Base-by-base conservation (phyloP, 2,329 filamentous ascomycete genomes). In the Venturia carpophila region DNA sequence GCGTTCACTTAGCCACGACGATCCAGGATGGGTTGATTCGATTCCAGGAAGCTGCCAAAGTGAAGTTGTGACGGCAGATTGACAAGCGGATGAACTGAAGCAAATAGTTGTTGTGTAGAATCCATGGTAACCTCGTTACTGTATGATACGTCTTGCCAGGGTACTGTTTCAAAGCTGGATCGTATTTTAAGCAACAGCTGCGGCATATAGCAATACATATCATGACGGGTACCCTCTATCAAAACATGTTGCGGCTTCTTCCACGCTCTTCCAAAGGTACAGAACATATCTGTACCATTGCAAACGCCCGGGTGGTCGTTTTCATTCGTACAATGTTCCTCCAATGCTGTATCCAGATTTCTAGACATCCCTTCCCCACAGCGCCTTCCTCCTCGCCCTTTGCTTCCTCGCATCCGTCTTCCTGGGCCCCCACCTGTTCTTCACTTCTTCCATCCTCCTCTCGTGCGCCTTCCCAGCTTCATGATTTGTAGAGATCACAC, bases 391-490 rank as follows among this genome's bases (percentile, higher is more conserved):
- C 73, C 82, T 78, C 70, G 77, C 74, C 70, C 85, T 77, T 70
- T 87, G 85, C 73, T 87, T 83, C 68, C 85, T 80, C 52, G 86
- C 86, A 75, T 81, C 80, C 67, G 78, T 79, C 74, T 83, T 82
- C 75, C 80, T 82, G 62, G 73, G 72, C 41, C 86, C 86, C 86
- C 86, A 89, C 74, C 78, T 80, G 65, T 75, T 79, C 77, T 85
- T 84, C 56, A 83, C 79, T 60, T 75, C 79, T 70, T 83, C 80
- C 70, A 84, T 71, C 69, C 76, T 82, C 78, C 67, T 80, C 75
- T 49, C 74, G 49, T 66, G 73, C 13, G 79, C 76, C 67, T 73
- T 69, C 69, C 74, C 73, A 66, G 74, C 75, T 73, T 78, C 74
- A 64, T 73, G 69, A 55, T 69, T 71, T 67, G 80, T 81, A 39